Base-by-base conservation (phyloP, 1,139 yeast species). In the Chernovozyma aurita region DNA sequence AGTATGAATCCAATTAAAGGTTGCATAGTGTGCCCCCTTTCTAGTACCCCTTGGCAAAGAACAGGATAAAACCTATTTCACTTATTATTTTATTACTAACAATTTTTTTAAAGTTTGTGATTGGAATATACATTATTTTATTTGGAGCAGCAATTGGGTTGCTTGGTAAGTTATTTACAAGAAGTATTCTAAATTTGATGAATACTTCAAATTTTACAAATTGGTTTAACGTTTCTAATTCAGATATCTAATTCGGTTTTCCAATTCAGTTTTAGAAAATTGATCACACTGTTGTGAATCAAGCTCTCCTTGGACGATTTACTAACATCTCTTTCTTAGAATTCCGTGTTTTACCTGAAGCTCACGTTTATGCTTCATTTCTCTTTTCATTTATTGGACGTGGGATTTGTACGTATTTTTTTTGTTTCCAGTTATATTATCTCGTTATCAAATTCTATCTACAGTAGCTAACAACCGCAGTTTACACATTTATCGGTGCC, bases 381-480 rank as follows among this genome's bases (percentile, higher is more conserved):
- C 65, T 85, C 47, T 85, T 84, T 56, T 85, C 95, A 13, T 87
- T 87, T 52, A 60, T 85, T 14, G 96, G 96, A 4, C 74, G 96
- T 50, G 96, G 95, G 16, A 54, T 79, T 12, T 77, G 78, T 73
- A 65, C 39, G 78, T 70, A 50, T 44, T 9, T 14, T 32, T 21
- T 15, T 7, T 20, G 6, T 26, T 26, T 26, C 12, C 28, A 16
- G 28, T 7, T 26, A n/a, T 22, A 11, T 22, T 22, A 11, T 11
- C 25, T 22, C n/a, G 25, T 11, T n/a, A n/a, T n/a, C n/a, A n/a
- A n/a, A n/a, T 22, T 22, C 25, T 22, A 22, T 11, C 25, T 11
- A 22, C 25, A n/a, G n/a, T n/a, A n/a, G n/a, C n/a, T n/a, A n/a
- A n/a, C n/a, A n/a, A n/a, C n/a, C n/a, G n/a, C 45, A 62, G 80